phyloP scores from a whole-genome alignment of 129 eudicot species.

The Silybum marianum region DNA sequence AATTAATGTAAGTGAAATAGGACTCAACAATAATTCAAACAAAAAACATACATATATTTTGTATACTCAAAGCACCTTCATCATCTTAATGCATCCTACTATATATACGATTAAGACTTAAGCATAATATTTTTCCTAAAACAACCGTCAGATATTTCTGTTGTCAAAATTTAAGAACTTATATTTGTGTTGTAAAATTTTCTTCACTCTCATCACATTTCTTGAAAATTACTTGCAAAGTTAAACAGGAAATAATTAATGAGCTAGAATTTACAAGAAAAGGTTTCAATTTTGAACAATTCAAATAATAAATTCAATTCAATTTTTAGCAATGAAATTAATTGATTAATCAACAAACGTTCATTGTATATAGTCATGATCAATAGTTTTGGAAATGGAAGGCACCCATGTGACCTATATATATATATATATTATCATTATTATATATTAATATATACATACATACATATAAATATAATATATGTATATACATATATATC shows the following conservation, averaged over 20 bases:
- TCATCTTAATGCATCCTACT: background rate
- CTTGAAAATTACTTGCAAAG: background rate
- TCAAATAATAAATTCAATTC: background rate
- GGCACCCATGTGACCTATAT: background rate
- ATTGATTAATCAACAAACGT: slow-evolving; percentile 6
- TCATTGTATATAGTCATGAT: background rate
- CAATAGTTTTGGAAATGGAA: background rate
- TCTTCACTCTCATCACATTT: background rate
- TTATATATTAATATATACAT: background rate
- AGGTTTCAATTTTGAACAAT: background rate
- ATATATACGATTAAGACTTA: background rate
- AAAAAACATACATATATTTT: background rate
- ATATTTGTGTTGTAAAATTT: background rate
- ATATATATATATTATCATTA: background rate
- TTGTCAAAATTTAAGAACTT: background rate
- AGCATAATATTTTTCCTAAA: background rate
- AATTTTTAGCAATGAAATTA: background rate
- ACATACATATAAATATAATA: background rate
- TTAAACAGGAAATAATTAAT: background rate
- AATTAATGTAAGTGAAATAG: background rate
- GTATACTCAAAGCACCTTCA: background rate
- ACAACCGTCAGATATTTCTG: no score
- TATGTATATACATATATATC: background rate
- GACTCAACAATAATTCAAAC: background rate
- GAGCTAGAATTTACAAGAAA: background rate